Percentiles rank a stretch among this genome's conserved stretches.
phyloP scores from a whole-genome alignment of 495 filamentous ascomycete species.

The Trichoderma parareesei region DNA sequence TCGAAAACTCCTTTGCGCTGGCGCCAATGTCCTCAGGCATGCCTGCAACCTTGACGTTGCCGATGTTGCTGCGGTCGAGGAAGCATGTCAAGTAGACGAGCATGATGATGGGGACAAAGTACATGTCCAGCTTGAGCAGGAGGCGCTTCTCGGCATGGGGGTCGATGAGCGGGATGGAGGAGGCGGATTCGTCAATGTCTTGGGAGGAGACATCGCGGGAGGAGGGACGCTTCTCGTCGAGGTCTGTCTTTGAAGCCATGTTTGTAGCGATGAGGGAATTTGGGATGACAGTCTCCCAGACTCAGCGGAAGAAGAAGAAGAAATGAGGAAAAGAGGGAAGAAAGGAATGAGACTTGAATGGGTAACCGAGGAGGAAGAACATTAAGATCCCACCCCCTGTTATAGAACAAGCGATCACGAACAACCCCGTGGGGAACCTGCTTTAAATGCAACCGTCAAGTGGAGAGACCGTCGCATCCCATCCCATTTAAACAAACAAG shows the following conservation, averaged over 20 bases:
- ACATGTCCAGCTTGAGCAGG: constrained; percentile 10
- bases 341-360: background rate
- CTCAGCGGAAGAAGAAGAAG: background rate
- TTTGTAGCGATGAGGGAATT: background rate
- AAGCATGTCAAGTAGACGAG: constrained; percentile 31
- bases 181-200: background rate
- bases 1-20: constrained; percentile 51
- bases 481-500: constrained; percentile 1
- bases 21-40: constrained; percentile 41
- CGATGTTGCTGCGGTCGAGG: constrained; percentile 48
- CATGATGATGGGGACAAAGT: constrained; percentile 9
- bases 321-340: background rate
- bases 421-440: constrained; percentile 3
- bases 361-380: background rate
- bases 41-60: constrained; percentile 39
- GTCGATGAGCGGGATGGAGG: constrained; percentile 2
- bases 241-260: background rate
- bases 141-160: background rate
- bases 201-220: background rate
- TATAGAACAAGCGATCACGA: background rate
- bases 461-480: background rate
- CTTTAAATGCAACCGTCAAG: background rate
- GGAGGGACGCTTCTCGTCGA: background rate
- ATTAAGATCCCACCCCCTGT: background rate
- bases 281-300: background rate